These are phyloP conservation scores for Lactifluus subvellereus DNA, from an alignment of 768 basidiomycete species.

Conservation along the genomic window DNA sequence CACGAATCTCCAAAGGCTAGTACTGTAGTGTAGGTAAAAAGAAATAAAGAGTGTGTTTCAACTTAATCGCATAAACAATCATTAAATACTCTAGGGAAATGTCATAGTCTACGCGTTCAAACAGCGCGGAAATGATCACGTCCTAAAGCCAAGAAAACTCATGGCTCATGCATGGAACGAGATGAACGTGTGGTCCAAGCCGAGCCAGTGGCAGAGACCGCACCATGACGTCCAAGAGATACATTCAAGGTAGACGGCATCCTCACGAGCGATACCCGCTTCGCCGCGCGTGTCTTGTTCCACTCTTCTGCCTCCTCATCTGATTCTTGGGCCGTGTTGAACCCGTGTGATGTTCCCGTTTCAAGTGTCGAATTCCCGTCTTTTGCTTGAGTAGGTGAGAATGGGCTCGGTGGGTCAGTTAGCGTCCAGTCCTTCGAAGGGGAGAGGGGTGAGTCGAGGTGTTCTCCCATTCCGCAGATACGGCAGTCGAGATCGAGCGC, in stretches of 20 bases:
- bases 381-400: neutral
- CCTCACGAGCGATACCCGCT: slow-evolving; percentile 76
- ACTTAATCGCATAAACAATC: slow-evolving; percentile 8
- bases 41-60: neutral
- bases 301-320: slow-evolving; percentile 83
- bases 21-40: neutral
- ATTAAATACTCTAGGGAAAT: slow-evolving; percentile 14
- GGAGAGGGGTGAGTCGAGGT: neutral
- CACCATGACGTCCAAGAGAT: slow-evolving; percentile 25
- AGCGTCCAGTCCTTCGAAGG: neutral
- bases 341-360: slow-evolving; percentile 33
- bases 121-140: neutral
- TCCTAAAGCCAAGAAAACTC: neutral
- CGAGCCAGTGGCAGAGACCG: slow-evolving; percentile 3
- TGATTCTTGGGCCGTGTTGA: slow-evolving; percentile 40
- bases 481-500: slow-evolving; percentile 47
- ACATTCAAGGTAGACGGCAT: slow-evolving; percentile 53
- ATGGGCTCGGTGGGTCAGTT: neutral
- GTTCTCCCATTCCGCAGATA: slow-evolving; percentile 21
- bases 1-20: neutral
- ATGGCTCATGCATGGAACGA: slow-evolving; percentile 2
- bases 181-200: slow-evolving; percentile 4
- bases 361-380: slow-evolving; percentile 9
- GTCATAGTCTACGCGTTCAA: neutral
- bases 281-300: slow-evolving; percentile 79